Base-by-base conservation (phyloP, 1,139 yeast species). In the Diutina pseudorugosa region DNA sequence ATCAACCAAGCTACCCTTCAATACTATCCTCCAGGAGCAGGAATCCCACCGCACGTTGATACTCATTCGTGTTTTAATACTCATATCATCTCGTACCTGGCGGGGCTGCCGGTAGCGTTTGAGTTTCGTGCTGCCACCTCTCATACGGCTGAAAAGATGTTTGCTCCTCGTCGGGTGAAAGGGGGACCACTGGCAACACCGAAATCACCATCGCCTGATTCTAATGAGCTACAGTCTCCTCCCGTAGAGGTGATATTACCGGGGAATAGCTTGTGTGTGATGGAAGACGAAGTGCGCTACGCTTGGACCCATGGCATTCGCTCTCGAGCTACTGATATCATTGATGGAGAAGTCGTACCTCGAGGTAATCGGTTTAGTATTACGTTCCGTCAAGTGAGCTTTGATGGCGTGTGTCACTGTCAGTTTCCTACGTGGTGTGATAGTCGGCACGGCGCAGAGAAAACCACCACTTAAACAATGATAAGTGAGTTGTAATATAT, bases 261-360 rank as follows among this genome's bases (percentile, higher is more conserved):
- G 27, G 49, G 27, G n/a, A 45, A 45, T 11, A 45, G 49, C 16
- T 16, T 45, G 3, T 25, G 40, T 18, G 49, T 45, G 2, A 45
- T 45, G 49, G 49, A 45, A 16, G 21, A 12, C 3, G 49, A 45
- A 27, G 40, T 45, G 23, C 30, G 49, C 14, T 45, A 45, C 11
- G 49, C 49, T 11, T 45, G 49, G 49, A 45, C 49, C 49, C 49
- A 45, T 27, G 49, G 40, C 36, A 45, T 45, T 8, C 6, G 40
- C 2, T 27, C 40, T n/a, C 49, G 49, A 12, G 40, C 49, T 16
- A 45, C 49, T 23, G 49, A 45, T 45, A 16, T 19, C n/a, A 9
- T 25, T 8, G n/a, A 25, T 16, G 49, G 40, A 3, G 8, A 16
- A 5, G 23, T 18, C 3, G 19, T 23, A 9, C 36, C 16, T n/a